Evolutionary conservation across 2,329 filamentous ascomycete genomes (phyloP).

Genomic region (Zasmidium citrigriseum): DNA sequence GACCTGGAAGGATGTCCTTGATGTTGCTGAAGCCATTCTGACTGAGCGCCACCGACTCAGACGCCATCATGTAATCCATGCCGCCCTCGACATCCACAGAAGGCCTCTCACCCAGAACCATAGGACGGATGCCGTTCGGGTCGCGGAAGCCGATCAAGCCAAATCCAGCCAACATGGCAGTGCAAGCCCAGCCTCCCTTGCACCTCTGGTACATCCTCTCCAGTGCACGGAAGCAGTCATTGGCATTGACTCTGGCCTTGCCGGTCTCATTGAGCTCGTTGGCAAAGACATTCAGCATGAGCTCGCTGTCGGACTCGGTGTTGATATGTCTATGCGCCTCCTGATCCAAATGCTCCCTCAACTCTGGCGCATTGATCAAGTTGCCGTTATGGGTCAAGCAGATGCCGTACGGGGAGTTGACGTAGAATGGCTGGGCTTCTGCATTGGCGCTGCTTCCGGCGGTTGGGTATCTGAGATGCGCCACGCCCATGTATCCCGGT

Average conservation of each 20-base stretch:
- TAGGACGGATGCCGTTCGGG: slow-evolving; percentile 77
- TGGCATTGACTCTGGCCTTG: slow-evolving; percentile 76
- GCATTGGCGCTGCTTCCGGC: slow-evolving; percentile 80
- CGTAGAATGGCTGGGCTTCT: slow-evolving; percentile 91
- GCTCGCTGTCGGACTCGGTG: slow-evolving; percentile 83
- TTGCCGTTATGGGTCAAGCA: slow-evolving; percentile 86
- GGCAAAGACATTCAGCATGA: slow-evolving; percentile 87
- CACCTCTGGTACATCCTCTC: slow-evolving; percentile 72
- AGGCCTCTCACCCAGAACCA: slow-evolving; percentile 73
- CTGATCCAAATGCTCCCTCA: slow-evolving; percentile 71
- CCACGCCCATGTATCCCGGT: slow-evolving; percentile 83
- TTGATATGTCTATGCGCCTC: slow-evolving; percentile 86
- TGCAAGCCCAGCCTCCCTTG: slow-evolving; percentile 76
- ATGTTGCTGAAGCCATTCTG: slow-evolving; percentile 80
- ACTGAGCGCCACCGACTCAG: slow-evolving; percentile 79
- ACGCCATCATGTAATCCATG: slow-evolving; percentile 86
- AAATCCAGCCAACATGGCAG: slow-evolving; percentile 79
- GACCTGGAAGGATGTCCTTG: slow-evolving; percentile 75
- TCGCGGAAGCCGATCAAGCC: slow-evolving; percentile 80
- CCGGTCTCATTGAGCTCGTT: slow-evolving; percentile 77
- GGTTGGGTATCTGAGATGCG: slow-evolving; percentile 86
- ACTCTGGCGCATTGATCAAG: slow-evolving; percentile 73
- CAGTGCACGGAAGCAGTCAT: slow-evolving; percentile 74
- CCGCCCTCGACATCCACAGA: slow-evolving; percentile 49
- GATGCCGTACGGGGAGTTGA: slow-evolving; percentile 82